A percentile compares a stretch with the other conserved stretches of the same genome.
These are phyloP conservation scores for Tremella yokohamensis DNA, from an alignment of 768 basidiomycete genomes.

Conservation along the genomic window DNA sequence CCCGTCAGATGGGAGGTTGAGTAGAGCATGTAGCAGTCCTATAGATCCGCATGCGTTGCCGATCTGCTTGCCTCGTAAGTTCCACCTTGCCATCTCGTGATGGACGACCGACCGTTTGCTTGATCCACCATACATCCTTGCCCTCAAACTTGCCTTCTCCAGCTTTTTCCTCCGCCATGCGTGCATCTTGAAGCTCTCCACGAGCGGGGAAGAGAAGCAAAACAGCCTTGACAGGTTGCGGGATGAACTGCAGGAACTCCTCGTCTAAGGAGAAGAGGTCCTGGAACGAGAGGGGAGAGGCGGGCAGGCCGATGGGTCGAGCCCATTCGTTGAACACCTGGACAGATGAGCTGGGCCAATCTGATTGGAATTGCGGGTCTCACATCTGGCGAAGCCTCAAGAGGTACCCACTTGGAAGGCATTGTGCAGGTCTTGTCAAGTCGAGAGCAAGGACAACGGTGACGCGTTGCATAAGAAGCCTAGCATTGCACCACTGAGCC, in stretches of 20 bases:
- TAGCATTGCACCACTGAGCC: no score
- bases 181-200: slow-evolving; percentile 56
- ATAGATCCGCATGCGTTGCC: slow-evolving; percentile 84
- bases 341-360: background rate
- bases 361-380: slow-evolving; percentile 7
- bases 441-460: no score
- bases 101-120: slow-evolving; percentile 67
- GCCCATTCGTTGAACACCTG: slow-evolving; percentile 38
- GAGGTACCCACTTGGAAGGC: slow-evolving; percentile 49
- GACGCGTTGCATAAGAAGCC: no score
- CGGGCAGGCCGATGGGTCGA: slow-evolving; percentile 40
- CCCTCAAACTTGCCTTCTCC: slow-evolving; percentile 59
- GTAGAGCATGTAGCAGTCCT: slow-evolving; percentile 74
- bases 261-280: slow-evolving; percentile 49
- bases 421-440: slow-evolving; percentile 10
- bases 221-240: slow-evolving; percentile 74
- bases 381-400: slow-evolving; percentile 48
- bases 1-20: slow-evolving; percentile 61
- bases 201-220: slow-evolving; percentile 77
- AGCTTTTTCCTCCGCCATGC: slow-evolving; percentile 61
- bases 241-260: slow-evolving; percentile 68
- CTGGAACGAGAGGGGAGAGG: slow-evolving; percentile 42
- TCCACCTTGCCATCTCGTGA: no score
- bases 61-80: slow-evolving; percentile 56
- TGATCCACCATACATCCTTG: slow-evolving; percentile 68